Evolutionary conservation across 140 eudicot species (phyloP), one percentile per base, ranked within the genome.

Genomic region (Flaveria floridana): DNA sequence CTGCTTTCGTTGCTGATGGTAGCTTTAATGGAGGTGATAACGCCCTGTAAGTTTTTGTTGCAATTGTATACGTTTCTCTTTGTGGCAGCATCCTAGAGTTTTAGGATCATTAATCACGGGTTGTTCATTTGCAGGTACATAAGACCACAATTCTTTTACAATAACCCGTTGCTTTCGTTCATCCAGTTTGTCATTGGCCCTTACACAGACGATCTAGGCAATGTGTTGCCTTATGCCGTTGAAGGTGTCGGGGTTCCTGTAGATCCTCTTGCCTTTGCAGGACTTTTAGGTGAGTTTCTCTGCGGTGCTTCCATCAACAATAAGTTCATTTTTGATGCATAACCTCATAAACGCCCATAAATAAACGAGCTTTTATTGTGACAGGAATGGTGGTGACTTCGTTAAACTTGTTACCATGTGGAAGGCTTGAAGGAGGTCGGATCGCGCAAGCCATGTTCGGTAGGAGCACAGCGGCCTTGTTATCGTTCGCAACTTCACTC

Each of bases 221-320:
- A 95, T 18, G 97, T 95, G 65, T 81, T 95, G 51, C 99, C 99
- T 50, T 84, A 91, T 65, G 99, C 99, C 2, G 97, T 95, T 57
- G 99, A 95, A 83, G 99, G 97, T 7, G 95, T 91, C 9, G 99
- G 99, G 77, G 99, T 95, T 13, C 99, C 99, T 3, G 96, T 91
- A 26, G 97, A 95, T 77, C 99, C 99, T 42, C 99, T 95, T 74
- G 97, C 99, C 44, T 95, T 95, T 85, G 99, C 99, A 7, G 99
- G 99, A 42, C 92, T 95, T 48, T 75, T 95, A 76, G 99, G 99
- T 95, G 34, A 81, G 90, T 76, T 47, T 63, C 57, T 23, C 3
- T 30, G 21, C 28, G 26, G 51, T 12, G 26, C 41, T 44, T 73
- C 47, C 26, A 39, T 10, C 14, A 44, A 44, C 14, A 1, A 10